phyloP scores from a whole-genome alignment of 2,329 filamentous ascomycete genomes.

The Colletotrichum sp. region DNA sequence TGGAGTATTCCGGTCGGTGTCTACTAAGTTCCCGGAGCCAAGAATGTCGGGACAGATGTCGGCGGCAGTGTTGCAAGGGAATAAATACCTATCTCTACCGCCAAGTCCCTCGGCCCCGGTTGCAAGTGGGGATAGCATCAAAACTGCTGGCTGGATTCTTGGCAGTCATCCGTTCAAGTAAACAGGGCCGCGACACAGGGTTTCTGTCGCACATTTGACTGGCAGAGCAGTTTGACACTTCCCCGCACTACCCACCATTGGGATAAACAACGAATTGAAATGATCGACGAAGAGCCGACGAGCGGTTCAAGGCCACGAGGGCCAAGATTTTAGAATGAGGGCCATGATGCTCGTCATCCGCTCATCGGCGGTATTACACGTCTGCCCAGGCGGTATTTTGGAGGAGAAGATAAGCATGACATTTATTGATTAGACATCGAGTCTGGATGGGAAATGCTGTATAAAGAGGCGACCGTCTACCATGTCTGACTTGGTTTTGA shows the following conservation, averaged over 20 bases:
- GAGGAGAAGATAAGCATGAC: background rate
- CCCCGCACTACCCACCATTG: background rate
- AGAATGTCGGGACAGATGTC: background rate
- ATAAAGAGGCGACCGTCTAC: background rate
- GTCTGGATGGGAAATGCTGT: background rate
- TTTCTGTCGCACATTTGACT: background rate
- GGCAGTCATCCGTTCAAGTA: background rate
- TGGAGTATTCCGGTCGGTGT: background rate
- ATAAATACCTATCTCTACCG: slow-evolving; percentile 1
- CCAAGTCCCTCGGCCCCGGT: background rate
- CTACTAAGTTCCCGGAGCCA: background rate
- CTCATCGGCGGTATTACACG: background rate
- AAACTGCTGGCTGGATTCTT: background rate
- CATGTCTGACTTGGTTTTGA: background rate
- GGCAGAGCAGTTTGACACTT: background rate
- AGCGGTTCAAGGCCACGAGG: background rate
- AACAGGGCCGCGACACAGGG: background rate
- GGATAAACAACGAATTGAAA: background rate
- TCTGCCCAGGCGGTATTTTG: background rate
- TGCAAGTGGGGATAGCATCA: background rate
- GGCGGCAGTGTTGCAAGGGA: background rate
- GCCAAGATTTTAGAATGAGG: background rate
- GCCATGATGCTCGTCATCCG: background rate
- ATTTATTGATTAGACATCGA: background rate
- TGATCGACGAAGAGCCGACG: background rate